These are phyloP conservation scores for Coemansia sp. DNA, from an alignment of 192 early-diverging fungal species.

Conservation along the genomic window DNA sequence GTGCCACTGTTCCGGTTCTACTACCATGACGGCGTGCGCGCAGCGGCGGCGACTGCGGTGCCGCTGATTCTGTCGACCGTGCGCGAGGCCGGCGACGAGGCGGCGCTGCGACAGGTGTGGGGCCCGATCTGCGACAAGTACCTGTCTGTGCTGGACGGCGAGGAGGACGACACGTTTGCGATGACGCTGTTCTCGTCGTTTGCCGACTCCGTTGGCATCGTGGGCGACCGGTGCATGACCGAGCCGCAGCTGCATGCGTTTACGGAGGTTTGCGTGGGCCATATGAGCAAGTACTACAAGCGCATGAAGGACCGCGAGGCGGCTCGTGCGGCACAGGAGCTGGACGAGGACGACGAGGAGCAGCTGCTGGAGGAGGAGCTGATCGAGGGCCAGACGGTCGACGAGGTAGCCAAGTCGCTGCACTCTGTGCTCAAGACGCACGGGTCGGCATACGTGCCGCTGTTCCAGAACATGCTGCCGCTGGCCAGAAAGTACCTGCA, in stretches of 20 bases:
- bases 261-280: conserved; percentile 62
- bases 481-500: conserved; percentile 63
- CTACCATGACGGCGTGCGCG: conserved; percentile 95
- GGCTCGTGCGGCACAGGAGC: conserved; percentile 69
- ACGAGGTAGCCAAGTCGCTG: conserved; percentile 78
- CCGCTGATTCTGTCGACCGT: conserved; percentile 72
- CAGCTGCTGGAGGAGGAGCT: conserved; percentile 77
- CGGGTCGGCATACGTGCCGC: conserved; percentile 67
- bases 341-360: conserved; percentile 93
- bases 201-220: conserved; percentile 58
- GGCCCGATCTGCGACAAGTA: conserved; percentile 69
- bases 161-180: conserved; percentile 79
- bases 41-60: conserved; percentile 80
- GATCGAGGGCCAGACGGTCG: conserved; percentile 56
- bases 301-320: conserved; percentile 74
- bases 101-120: conserved; percentile 61
- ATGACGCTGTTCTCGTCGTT: conserved; percentile 77
- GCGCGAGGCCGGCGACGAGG: conserved; percentile 42
- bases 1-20: conserved; percentile 92
- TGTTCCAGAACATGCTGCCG: conserved; percentile 78
- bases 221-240: conserved; percentile 47
- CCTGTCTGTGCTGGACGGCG: conserved; percentile 71
- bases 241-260: conserved; percentile 68
- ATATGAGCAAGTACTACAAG: conserved; percentile 74
- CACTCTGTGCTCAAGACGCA: conserved; percentile 79